Percentiles rank a stretch among this genome's conserved stretches.
phyloP scores from a whole-genome alignment of 78 protist species.

The Pigoraptor vietnamica region DNA sequence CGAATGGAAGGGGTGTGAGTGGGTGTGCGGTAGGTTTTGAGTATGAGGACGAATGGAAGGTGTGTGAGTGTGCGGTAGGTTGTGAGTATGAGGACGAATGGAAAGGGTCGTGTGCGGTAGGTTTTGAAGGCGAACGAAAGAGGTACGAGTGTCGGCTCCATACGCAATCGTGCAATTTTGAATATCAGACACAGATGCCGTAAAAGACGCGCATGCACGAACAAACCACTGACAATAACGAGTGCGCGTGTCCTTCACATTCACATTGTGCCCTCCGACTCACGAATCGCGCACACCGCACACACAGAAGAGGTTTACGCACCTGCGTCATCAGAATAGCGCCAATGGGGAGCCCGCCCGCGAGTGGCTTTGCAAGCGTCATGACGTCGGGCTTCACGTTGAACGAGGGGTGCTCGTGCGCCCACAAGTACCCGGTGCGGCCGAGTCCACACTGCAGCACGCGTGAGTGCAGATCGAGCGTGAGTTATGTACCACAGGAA shows the following conservation, averaged over 20 bases:
- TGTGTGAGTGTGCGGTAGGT: background rate
- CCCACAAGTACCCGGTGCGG: conserved; percentile 78
- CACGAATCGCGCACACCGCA: background rate
- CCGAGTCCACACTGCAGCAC: conserved; percentile 82
- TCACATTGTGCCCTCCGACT: background rate
- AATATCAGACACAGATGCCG: background rate
- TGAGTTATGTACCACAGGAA: background rate
- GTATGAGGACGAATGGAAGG: background rate
- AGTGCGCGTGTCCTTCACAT: too few species aligned
- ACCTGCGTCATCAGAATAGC: conserved; percentile 59
- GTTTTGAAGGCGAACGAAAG: background rate
- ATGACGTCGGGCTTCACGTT: conserved; percentile 50
- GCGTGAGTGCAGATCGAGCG: conserved; percentile 48
- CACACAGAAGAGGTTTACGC: background rate
- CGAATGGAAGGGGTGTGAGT: background rate
- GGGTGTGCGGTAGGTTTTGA: background rate
- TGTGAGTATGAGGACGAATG: background rate
- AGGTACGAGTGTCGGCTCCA: background rate
- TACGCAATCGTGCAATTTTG: too few species aligned
- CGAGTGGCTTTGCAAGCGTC: conserved; percentile 77
- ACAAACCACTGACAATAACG: background rate
- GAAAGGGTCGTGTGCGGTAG: background rate
- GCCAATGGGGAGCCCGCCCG: conserved; percentile 80
- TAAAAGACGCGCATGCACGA: background rate
- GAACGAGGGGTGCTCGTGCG: conserved; percentile 34